These are phyloP conservation scores for Cornus kousa DNA, from an alignment of 148 eudicot species.

Conservation along the genomic window DNA sequence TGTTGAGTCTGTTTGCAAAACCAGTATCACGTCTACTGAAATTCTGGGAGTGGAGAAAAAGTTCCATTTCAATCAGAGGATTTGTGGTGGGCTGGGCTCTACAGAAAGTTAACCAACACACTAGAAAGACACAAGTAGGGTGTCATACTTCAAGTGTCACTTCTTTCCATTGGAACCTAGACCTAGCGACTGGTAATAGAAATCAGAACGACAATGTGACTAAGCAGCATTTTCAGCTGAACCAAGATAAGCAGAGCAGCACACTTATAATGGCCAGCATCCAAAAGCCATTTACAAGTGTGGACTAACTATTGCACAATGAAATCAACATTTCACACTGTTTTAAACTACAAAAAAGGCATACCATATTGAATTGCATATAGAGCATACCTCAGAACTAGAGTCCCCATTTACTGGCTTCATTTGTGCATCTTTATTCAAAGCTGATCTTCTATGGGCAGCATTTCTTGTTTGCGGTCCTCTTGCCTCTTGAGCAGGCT, in stretches of 20 bases:
- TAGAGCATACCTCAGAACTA: slow-evolving; percentile 74
- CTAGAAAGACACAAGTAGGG: too few species aligned
- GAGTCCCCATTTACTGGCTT: slow-evolving; percentile 67
- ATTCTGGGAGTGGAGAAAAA: too few species aligned
- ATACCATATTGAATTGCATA: background rate
- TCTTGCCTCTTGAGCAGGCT: slow-evolving; percentile 55
- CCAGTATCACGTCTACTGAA: too few species aligned
- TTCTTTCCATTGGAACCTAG: background rate
- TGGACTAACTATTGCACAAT: background rate
- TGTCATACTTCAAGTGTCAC: background rate
- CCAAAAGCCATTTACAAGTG: background rate
- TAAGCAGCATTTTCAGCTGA: background rate
- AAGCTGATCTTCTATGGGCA: slow-evolving; percentile 69
- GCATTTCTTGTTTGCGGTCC: slow-evolving; percentile 96
- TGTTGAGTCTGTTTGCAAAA: too few species aligned
- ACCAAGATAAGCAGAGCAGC: background rate
- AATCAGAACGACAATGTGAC: too few species aligned
- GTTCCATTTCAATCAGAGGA: too few species aligned
- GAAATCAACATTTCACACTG: background rate
- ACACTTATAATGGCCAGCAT: background rate
- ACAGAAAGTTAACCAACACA: too few species aligned
- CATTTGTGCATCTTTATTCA: slow-evolving; percentile 73
- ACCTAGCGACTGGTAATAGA: too few species aligned
- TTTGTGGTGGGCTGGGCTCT: too few species aligned
- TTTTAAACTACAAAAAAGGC: too few species aligned